Conservation (phyloP, 2,329 filamentous ascomycete genomes). For the Aspergillus pseudonomiae region DNA sequence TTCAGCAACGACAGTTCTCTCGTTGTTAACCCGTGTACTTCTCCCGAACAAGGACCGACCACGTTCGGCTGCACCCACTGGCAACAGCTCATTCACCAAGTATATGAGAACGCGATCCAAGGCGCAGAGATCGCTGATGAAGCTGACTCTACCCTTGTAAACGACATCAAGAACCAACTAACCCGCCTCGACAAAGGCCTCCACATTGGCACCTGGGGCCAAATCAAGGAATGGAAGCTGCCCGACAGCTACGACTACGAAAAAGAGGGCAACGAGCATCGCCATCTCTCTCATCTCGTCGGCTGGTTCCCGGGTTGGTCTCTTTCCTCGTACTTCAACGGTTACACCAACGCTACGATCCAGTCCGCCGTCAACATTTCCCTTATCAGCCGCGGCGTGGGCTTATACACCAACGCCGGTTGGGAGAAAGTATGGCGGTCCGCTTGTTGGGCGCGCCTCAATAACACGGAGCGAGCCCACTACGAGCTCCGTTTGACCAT, state of each 20-base stretch:
- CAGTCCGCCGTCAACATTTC: constrained; percentile 48
- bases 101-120: constrained; percentile 44
- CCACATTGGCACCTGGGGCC: constrained; percentile 47
- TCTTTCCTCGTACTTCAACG: constrained; percentile 44
- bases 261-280: constrained; percentile 47
- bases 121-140: constrained; percentile 40
- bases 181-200: constrained; percentile 24
- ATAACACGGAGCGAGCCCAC: constrained; percentile 51
- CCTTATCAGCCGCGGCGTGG: constrained; percentile 51
- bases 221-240: constrained; percentile 57
- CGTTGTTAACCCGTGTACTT: constrained; percentile 62
- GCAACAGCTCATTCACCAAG: constrained; percentile 38
- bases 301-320: constrained; percentile 61
- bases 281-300: constrained; percentile 59
- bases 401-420: constrained; percentile 55
- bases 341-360: constrained; percentile 48
- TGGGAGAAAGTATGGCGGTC: constrained; percentile 63
- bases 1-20: constrained; percentile 56
- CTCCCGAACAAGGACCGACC: constrained; percentile 59
- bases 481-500: constrained; percentile 42
- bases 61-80: constrained; percentile 32
- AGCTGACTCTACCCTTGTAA: constrained; percentile 13
- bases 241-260: constrained; percentile 37
- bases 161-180: constrained; percentile 11
- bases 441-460: constrained; percentile 60